Evolutionary conservation across 441 rosid genomes (phyloP), one percentile per base, ranked within the genome.

Genomic region (Bocquillonia castaneifolia): DNA sequence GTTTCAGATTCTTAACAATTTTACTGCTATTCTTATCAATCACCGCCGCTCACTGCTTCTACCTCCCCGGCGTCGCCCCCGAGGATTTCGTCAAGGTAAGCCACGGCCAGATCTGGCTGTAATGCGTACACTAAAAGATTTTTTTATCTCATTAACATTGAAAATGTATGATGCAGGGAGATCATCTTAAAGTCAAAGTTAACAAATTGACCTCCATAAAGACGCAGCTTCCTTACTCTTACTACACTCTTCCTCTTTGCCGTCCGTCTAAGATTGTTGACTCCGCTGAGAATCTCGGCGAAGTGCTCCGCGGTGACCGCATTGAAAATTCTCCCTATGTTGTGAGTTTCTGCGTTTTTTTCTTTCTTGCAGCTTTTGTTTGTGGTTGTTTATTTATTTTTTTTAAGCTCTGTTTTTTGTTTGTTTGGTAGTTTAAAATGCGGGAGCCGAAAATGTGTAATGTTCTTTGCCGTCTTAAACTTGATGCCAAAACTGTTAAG

Each of bases 1-100:
- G n/a, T n/a, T n/a, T n/a, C n/a, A n/a, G n/a, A n/a, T n/a, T n/a
- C n/a, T n/a, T n/a, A n/a, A n/a, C n/a, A n/a, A n/a, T n/a, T n/a
- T n/a, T n/a, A n/a, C n/a, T n/a, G n/a, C n/a, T n/a, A n/a, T n/a
- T n/a, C n/a, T n/a, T n/a, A n/a, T n/a, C n/a, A n/a, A 50, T 82
- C 66, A 83, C 85, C 65, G 70, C 78, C 55, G 88, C 84, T 64
- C 76, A 76, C 78, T 81, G 83, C 79, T 93, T 93, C 81, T 93
- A 93, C 72, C 96, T 93, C 74, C 97, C 96, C 28, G 97, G 98
- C 25, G 97, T 93, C 57, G 91, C 97, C 63, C 99, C 99, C 48
- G 81, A 83, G 79, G 97, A 89, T 77, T 91, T 93, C 75, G 47
- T 71, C 25, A 88, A 85, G 93, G 99, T 88, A n/a, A n/a, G n/a